Conservation (phyloP, 768 basidiomycete genomes). For the Lactarius psammicola region DNA sequence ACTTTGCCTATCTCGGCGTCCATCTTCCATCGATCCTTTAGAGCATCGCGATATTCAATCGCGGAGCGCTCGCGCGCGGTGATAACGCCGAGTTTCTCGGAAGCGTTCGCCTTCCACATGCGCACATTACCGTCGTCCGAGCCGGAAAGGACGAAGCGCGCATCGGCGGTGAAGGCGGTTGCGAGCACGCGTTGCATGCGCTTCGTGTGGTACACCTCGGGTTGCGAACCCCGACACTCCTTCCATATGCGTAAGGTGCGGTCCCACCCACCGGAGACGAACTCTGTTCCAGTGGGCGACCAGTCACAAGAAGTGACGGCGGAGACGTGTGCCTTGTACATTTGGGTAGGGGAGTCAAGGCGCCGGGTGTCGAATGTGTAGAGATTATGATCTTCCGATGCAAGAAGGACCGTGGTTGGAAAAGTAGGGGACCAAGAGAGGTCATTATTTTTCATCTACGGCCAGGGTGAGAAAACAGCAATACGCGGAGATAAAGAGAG, state of each 20-base stretch:
- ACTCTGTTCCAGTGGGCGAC: conserved; percentile 94
- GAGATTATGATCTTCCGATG: conserved; percentile 98
- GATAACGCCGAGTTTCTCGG: conserved; percentile 87
- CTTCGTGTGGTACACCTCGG: conserved; percentile 97
- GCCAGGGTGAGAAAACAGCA: conserved; percentile 11
- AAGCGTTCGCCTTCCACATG: conserved; percentile 92
- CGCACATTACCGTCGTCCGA: conserved; percentile 95
- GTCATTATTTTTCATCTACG: conserved; percentile 81
- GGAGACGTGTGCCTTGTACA: conserved; percentile 96
- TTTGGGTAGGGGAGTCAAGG: conserved; percentile 76
- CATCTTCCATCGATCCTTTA: conserved; percentile 86
- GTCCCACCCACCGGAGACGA: conserved; percentile 97
- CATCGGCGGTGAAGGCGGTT: conserved; percentile 83
- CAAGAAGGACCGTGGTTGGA: conserved; percentile 86
- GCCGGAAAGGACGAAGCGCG: conserved; percentile 86
- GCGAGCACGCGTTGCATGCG: conserved; percentile 98
- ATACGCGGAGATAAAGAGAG: not conserved
- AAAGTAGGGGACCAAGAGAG: conserved; percentile 96
- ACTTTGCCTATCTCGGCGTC: conserved; percentile 81
- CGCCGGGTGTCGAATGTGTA: conserved; percentile 97
- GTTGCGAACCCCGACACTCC: conserved; percentile 72
- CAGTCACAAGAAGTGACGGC: conserved; percentile 97
- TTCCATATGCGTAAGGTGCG: conserved; percentile 93
- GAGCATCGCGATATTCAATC: conserved; percentile 87
- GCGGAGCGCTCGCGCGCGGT: conserved; percentile 88